Evolutionary conservation across 2,329 filamentous ascomycete genomes (phyloP).

Genomic region (Chaetothyriales sp.): DNA sequence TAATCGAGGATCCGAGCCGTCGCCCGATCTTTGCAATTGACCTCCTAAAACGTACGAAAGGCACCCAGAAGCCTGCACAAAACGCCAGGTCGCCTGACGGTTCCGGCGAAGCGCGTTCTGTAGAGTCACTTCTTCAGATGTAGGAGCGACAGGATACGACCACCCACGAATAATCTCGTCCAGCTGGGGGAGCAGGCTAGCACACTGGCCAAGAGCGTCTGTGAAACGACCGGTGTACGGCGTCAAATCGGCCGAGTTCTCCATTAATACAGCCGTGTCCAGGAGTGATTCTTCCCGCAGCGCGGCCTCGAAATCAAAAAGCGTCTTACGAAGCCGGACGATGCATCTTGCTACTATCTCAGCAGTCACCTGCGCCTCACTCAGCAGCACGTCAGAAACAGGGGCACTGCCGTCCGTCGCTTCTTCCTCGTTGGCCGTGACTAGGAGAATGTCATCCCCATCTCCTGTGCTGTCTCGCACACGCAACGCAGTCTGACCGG

Average conservation of each 20-base stretch:
- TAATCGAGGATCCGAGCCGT: conserved; percentile 26
- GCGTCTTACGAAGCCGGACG: conserved; percentile 40
- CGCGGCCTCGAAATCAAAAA: conserved; percentile 39
- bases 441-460: conserved; percentile 39
- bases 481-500: conserved; percentile 37
- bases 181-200: conserved; percentile 41
- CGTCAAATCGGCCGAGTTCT: conserved; percentile 19
- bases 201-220: conserved; percentile 29
- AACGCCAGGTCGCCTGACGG: conserved; percentile 44
- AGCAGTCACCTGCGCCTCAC: conserved; percentile 39
- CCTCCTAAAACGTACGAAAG: conserved; percentile 44
- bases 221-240: conserved; percentile 29
- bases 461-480: conserved; percentile 49
- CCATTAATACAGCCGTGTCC: conserved; percentile 21
- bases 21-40: conserved; percentile 32
- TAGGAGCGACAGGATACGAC: conserved; percentile 47
- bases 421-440: conserved; percentile 20
- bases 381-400: conserved; percentile 32
- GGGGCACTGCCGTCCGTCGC: conserved; percentile 1
- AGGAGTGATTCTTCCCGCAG: conserved; percentile 4
- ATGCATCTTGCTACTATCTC: conserved; percentile 43
- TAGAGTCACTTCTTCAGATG: conserved; percentile 36
- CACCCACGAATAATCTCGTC: conserved; percentile 42
- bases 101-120: conserved; percentile 44
- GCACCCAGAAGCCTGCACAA: conserved; percentile 49